phyloP scores from a whole-genome alignment of 805 yeast species.

The Ogataea parapolymorpha region DNA sequence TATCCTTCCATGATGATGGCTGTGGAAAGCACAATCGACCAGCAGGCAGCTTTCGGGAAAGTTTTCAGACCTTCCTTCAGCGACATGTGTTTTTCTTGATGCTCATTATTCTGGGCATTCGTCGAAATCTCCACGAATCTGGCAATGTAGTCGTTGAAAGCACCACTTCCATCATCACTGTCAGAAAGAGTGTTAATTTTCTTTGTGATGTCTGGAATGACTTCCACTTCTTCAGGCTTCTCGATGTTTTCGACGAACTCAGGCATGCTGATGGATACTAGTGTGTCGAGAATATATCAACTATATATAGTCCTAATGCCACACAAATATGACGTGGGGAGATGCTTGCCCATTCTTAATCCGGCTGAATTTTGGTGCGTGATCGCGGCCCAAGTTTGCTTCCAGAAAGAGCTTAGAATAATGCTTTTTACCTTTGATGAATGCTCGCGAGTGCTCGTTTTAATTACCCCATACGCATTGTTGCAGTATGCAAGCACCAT shows the following conservation, averaged over 20 bases:
- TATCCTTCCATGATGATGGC: constrained; percentile 20
- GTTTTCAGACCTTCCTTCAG: neutral
- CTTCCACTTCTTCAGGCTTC: neutral
- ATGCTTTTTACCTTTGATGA: too few species aligned
- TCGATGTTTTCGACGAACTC: constrained; percentile 1
- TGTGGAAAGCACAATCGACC: constrained; percentile 1
- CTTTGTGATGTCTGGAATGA: neutral
- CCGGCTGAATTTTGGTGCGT: neutral
- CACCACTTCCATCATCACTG: neutral
- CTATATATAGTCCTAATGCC: neutral
- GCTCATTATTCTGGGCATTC: constrained; percentile 1
- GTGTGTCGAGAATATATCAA: neutral
- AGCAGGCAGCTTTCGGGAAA: neutral
- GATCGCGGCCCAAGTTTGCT: neutral
- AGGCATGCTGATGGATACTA: neutral
- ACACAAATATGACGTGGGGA: neutral
- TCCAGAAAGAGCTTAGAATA: neutral
- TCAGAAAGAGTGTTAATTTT: neutral
- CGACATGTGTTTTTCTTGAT: constrained; percentile 9
- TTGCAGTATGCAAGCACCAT: too few species aligned
- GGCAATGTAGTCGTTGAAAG: neutral
- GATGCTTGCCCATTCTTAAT: neutral
- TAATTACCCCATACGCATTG: too few species aligned
- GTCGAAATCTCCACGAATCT: constrained; percentile 1
- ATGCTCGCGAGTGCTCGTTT: too few species aligned